Conservation (phyloP, 495 filamentous ascomycete species). For the Tetracladium setigerum region DNA sequence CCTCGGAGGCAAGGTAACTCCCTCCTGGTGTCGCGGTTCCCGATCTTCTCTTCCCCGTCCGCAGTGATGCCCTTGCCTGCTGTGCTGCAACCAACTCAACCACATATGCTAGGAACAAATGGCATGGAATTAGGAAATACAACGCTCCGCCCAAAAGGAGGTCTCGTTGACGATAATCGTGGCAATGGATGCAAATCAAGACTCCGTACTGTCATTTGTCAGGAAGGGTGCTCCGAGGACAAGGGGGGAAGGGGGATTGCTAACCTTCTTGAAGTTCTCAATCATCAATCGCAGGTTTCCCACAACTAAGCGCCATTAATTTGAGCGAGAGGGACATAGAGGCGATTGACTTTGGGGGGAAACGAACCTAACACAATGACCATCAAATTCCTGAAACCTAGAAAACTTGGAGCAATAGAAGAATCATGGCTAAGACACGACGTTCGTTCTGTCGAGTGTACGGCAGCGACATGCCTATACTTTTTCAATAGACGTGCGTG, state of each 20-base stretch:
- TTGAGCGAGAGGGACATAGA: neutral
- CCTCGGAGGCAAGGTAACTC: conserved; percentile 37
- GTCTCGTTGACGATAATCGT: conserved; percentile 78
- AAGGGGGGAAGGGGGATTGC: conserved; percentile 1
- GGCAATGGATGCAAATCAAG: conserved; percentile 83
- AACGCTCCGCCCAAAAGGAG: conserved; percentile 65
- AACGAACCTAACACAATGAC: conserved; percentile 75
- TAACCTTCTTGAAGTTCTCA: conserved; percentile 93
- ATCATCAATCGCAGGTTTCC: conserved; percentile 90
- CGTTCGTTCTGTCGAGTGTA: conserved; percentile 61
- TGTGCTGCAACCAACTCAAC: conserved; percentile 76
- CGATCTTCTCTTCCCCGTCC: conserved; percentile 49
- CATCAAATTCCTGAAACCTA: conserved; percentile 95
- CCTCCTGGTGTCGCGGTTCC: conserved; percentile 35
- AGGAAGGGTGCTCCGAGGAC: conserved; percentile 11
- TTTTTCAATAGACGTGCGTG: conserved; percentile 30
- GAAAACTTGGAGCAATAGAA: conserved; percentile 64
- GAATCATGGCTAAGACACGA: conserved; percentile 85
- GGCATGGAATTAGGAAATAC: conserved; percentile 79
- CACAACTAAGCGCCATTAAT: conserved; percentile 46
- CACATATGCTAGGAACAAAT: conserved; percentile 80
- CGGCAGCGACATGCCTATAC: conserved; percentile 83
- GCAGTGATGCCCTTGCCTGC: conserved; percentile 61
- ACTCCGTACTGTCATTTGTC: conserved; percentile 69
- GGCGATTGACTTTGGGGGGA: no score